phyloP scores from a whole-genome alignment of 306 rosid species.

The Purshia tridentata region DNA sequence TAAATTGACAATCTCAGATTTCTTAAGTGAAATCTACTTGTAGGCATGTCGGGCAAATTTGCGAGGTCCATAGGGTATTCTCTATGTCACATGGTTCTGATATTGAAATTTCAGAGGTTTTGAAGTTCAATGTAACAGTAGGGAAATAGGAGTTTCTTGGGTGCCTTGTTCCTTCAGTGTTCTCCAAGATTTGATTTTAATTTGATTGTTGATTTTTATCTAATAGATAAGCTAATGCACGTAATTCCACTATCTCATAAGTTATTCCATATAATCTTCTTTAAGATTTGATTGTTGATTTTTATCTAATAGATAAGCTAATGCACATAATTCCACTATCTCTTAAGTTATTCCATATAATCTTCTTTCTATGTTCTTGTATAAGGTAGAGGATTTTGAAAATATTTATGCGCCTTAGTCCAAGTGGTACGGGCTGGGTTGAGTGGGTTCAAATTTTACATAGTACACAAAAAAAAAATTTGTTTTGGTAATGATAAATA shows the following conservation, averaged over 20 bases:
- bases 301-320: background rate
- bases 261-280: slow-evolving; percentile 25
- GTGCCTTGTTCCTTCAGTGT: background rate
- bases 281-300: slow-evolving; percentile 9
- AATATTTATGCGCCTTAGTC: background rate
- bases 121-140: slow-evolving; percentile 9
- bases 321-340: background rate
- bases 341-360: slow-evolving; percentile 15
- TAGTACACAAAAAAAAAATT: background rate
- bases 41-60: background rate
- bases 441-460: slow-evolving; percentile 1
- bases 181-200: background rate
- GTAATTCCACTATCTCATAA: background rate
- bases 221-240: background rate
- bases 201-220: background rate
- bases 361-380: slow-evolving; percentile 29
- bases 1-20: background rate
- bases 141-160: background rate
- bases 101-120: background rate
- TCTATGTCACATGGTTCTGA: background rate
- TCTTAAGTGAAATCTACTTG: slow-evolving; percentile 2
- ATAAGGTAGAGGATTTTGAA: slow-evolving; percentile 12
- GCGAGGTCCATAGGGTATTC: background rate
- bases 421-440: background rate
- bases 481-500: slow-evolving; percentile 12